Base-by-base conservation (phyloP, 495 filamentous ascomycete species). In the Daldinia grandis region DNA sequence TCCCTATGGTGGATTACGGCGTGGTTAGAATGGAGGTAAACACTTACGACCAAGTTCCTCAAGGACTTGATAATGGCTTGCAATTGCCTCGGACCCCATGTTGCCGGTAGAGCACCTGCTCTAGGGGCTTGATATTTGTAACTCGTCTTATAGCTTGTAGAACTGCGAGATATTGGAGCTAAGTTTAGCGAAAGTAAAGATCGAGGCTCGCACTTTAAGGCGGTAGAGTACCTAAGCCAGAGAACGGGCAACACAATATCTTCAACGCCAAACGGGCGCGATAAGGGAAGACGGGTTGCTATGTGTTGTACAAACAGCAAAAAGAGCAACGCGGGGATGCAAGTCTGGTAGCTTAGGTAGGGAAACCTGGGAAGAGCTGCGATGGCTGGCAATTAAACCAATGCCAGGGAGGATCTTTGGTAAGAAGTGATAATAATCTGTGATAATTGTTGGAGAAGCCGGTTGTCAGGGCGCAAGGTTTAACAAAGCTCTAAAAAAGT, bases 41-140 rank as follows among this genome's bases (percentile, higher is more conserved):
- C 51, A 89, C 92, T 83, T 79, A 97, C 93, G 93, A 68, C 94
- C 94, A 66, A 97, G 82, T 81, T 97, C 93, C 85, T 97, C 93
- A 78, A 97, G 85, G 76, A 97, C 88, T 82, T 95, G 91, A 78
- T 96, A 97, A 73, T 91, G 88, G 68, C 85, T 87, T 65, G 92
- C 89, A 87, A 94, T 91, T n/a, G 80, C 81, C 71, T 87, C 87
- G 78, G 90, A 86, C 38, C 86, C 86, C 83, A 85, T 85, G 38
- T 66, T 75, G 74, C 30, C 25, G 28, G 24, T 25, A 30, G 37
- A 30, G n/a, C 21, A 24, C 35, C 8, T 54, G 21, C 49, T 15
- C 30, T 24, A 24, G 19, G 42, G 19, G 3, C 5, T 10, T 5
- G 14, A 4, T 47, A 19, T 12, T 47, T 47, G 19, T 24, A 47